These are phyloP conservation scores for Eucommia ulmoides DNA, from an alignment of 257 asterid species.

Conservation along the genomic window DNA sequence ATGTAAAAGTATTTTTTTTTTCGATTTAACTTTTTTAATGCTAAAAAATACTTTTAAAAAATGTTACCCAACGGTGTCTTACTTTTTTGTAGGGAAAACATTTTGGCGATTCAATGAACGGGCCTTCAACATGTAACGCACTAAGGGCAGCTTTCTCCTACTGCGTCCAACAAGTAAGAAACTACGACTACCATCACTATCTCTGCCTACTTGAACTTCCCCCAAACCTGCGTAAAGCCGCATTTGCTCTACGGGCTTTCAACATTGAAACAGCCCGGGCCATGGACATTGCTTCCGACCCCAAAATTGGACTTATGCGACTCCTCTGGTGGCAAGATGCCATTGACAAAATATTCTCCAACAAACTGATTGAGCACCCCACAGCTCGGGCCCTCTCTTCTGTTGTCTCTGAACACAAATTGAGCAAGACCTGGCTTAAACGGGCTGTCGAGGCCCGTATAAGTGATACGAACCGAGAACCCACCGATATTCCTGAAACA, in stretches of 20 bases:
- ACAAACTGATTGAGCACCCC: slow-evolving; percentile 74
- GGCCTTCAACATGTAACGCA: slow-evolving; percentile 31
- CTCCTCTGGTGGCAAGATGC: slow-evolving; percentile 97
- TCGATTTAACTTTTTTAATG: no score
- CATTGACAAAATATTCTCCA: slow-evolving; percentile 64
- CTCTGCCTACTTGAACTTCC: slow-evolving; percentile 98
- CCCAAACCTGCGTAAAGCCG: slow-evolving; percentile 67
- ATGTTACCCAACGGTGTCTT: no score
- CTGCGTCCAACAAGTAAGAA: slow-evolving; percentile 86
- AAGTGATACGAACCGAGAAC: slow-evolving; percentile 63
- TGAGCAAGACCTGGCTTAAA: slow-evolving; percentile 76
- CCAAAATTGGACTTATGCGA: slow-evolving; percentile 91
- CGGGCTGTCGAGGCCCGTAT: slow-evolving; percentile 80
- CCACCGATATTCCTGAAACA: slow-evolving; percentile 37
- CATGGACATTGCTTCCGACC: slow-evolving; percentile 91
- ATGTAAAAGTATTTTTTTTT: no score
- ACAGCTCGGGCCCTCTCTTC: slow-evolving; percentile 73
- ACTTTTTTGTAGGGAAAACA: no score
- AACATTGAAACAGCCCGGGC: slow-evolving; percentile 87
- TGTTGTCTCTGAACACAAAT: slow-evolving; percentile 43
- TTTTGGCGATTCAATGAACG: slow-evolving; percentile 28
- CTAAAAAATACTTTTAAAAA: no score
- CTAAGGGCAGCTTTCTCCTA: slow-evolving; percentile 64
- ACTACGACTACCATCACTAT: slow-evolving; percentile 84
- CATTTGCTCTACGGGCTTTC: slow-evolving; percentile 82